Base-by-base conservation (phyloP, 495 filamentous ascomycete species). In the Penicillium waksmanii region DNA sequence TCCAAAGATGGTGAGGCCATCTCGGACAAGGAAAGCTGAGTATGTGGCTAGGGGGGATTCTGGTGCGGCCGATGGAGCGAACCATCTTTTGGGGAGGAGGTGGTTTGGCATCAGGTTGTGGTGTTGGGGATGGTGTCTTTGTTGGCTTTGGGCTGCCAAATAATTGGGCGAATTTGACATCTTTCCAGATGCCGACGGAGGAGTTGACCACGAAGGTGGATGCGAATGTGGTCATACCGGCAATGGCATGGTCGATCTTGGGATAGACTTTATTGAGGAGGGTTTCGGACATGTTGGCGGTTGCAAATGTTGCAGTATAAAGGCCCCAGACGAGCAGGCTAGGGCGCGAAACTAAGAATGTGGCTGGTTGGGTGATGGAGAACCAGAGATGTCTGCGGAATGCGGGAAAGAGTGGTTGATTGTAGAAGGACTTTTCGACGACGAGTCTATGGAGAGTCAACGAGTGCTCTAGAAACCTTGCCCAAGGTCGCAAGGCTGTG, bases 371-470 rank as follows among this genome's bases (percentile, higher is more conserved):
- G 31, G 80, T 76, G 62, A 95, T 58, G 51, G 95, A 81, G 55
- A 80, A 73, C 46, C 67, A 76, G 21, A 93, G 62, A 43, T 88
- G 90, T 62, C 73, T 63, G 53, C 81, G 80, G 58, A 96, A 76
- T 53, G 89, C 91, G 23, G 74, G 71, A 40, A 78, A 72, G 47
- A 96, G 83, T 21, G 87, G 82, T 57, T 80, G 83, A 54, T 87
- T 84, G 57, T 90, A 89, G 47, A 90, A 92, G 25, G 93, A 89
- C 71, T 96, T 95, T 76, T 96, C 92, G 73, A 96, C 94, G 61
- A 97, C 70, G 18, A 74, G 72, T 63, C 74, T 76, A 46, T 0
- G 21, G 12, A 11, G 3, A 17, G 62, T 72, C 42, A 70, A 55
- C 23, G 13, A 36, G 11, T 25, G 23, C 21, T 18, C 17, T 17